Base-by-base conservation (phyloP, 176 grass and related monocot species). In the Aegilops tauschii region DNA sequence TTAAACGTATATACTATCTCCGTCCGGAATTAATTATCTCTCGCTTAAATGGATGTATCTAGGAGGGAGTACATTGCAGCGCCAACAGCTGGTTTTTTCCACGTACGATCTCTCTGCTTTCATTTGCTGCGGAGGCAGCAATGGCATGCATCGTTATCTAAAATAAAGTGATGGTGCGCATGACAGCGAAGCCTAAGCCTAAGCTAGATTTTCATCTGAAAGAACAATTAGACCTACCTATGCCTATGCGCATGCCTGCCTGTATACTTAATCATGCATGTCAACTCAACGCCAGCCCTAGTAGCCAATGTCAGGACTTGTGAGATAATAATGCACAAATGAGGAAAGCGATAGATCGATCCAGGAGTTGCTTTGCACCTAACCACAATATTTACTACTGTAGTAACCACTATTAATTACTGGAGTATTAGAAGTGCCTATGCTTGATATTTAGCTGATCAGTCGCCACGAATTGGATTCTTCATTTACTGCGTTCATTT, bases 221-320 rank as follows among this genome's bases (percentile, higher is more conserved):
- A 18, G 35, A 80, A 77, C 29, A 73, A 40, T 36, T 65, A 54
- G 40, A 84, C 39, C 79, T 56, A 35, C 50, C 50, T 54, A 54
- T 54, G 50, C 1, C 5, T 17, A 49, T 40, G 32, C 8, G 30
- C 14, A 35, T 31, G 62, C 4, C 34, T 44, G n/a, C 71, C 16
- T 86, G 84, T 79, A 50, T 83, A 66, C 47, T 86, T 62, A 61
- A 82, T 83, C 74, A 61, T 35, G 81, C 83, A 40, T 68, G 25
- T 58, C 56, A 50, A 49, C 40, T 85, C 61, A 35, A 81, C 27
- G 21, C 39, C 29, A 30, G 14, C 13, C 14, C 5, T 8, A 5
- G 29, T 49, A 37, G 63, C 28, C 85, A 86, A 78, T 90, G 81
- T 32, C 32, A 58, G 83, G 27, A 71, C 69, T 0, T 21, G 14